Percentiles rank a stretch among this genome's conserved stretches.
phyloP scores from a whole-genome alignment of 1,139 yeast genomes.

The Yamadazyma trypodendri region DNA sequence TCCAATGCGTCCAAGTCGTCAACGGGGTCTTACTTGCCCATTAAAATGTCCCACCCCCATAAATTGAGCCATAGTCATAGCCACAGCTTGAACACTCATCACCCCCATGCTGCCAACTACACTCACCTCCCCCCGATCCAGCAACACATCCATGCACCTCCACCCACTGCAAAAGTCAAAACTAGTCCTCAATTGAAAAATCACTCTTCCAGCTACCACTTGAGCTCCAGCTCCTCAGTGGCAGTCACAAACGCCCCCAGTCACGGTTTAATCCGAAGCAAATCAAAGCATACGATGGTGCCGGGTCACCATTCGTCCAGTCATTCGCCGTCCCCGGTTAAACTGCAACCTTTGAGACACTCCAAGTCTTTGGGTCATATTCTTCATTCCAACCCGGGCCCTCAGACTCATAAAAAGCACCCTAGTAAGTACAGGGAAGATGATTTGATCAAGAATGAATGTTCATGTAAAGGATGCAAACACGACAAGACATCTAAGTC shows the following conservation, averaged over 20 bases:
- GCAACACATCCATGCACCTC: slow-evolving; percentile 1
- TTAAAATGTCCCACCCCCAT: slow-evolving; percentile 1
- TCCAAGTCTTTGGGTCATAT: slow-evolving; percentile 11
- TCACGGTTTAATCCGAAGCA: neutral
- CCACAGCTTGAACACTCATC: slow-evolving; percentile 1
- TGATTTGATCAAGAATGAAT: slow-evolving; percentile 14
- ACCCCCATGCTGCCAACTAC: slow-evolving; percentile 3
- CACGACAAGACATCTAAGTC: slow-evolving; percentile 5
- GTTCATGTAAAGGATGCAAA: slow-evolving; percentile 16
- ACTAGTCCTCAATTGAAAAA: slow-evolving; percentile 1
- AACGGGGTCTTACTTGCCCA: slow-evolving; percentile 5
- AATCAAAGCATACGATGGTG: neutral
- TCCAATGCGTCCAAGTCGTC: slow-evolving; percentile 11
- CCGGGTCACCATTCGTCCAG: slow-evolving; percentile 1
- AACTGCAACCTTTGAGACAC: slow-evolving; percentile 8
- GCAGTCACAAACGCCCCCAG: slow-evolving; percentile 1
- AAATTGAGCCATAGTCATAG: slow-evolving; percentile 2
- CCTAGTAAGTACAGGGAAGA: slow-evolving; percentile 15
- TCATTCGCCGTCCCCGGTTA: neutral
- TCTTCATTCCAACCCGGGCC: slow-evolving; percentile 7
- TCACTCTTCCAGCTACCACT: slow-evolving; percentile 4
- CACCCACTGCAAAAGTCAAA: slow-evolving; percentile 1
- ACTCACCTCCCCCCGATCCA: slow-evolving; percentile 7
- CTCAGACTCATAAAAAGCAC: slow-evolving; percentile 4
- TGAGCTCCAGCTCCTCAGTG: slow-evolving; percentile 5